Percentiles rank a stretch among this genome's conserved stretches.
Conservation (phyloP, 1,139 yeast genomes). For the Geotrichum klebahnii region DNA sequence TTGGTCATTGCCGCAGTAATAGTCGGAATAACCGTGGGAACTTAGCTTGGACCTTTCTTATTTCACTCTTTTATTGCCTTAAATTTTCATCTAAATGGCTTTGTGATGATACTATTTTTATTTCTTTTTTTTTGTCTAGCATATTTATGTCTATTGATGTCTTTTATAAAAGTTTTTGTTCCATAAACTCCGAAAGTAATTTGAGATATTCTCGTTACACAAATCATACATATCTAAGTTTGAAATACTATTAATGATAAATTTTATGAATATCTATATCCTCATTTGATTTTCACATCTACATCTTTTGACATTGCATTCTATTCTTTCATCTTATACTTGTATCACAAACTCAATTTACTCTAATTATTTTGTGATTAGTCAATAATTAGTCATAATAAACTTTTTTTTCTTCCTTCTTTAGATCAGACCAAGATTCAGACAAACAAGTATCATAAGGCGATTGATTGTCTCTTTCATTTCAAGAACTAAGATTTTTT, state of each 20-base stretch:
- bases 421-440: too few relatives aligned
- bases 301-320: neutral
- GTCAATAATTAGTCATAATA: too few relatives aligned
- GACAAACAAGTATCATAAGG: too few relatives aligned
- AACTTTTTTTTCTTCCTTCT: too few relatives aligned
- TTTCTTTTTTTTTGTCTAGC: too few relatives aligned
- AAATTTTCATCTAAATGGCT: neutral
- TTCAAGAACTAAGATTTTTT: too few relatives aligned
- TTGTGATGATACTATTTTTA: neutral
- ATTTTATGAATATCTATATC: too few relatives aligned
- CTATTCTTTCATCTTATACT: too few relatives aligned
- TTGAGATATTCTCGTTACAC: neutral
- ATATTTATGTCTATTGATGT: too few relatives aligned
- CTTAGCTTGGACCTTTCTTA: neutral
- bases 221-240: neutral
- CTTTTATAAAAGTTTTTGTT: neutral
- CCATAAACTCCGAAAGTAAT: neutral
- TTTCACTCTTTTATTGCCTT: neutral
- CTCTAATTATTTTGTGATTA: too few relatives aligned
- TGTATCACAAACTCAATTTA: too few relatives aligned
- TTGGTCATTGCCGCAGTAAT: slow-evolving; percentile 16
- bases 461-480: too few relatives aligned
- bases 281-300: neutral
- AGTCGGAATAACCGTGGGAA: slow-evolving; percentile 19
- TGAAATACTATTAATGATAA: neutral